Conservation (phyloP, 108 stramenopile species). For the Nitzschia sp. region DNA sequence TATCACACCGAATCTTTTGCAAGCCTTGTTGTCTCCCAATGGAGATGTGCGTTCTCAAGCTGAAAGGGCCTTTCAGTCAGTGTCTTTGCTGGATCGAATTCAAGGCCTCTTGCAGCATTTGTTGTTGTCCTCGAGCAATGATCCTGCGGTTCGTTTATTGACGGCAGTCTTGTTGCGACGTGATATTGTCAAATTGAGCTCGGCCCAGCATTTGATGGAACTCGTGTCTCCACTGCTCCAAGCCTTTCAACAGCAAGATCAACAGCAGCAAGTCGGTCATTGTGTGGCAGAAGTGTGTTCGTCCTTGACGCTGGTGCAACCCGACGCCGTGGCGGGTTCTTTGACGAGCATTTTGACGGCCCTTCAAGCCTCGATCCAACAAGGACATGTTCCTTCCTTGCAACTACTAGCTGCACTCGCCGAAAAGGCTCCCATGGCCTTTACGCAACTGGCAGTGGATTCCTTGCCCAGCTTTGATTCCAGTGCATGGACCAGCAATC, state of each 20-base stretch:
- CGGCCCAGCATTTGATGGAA: constrained; percentile 38
- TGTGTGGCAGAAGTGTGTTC: constrained; percentile 63
- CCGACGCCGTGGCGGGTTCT: constrained; percentile 17
- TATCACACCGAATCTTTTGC: constrained; percentile 24
- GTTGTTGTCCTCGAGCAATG: background rate
- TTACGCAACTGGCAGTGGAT: constrained; percentile 30
- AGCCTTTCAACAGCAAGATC: constrained; percentile 18
- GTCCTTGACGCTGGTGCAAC: constrained; percentile 16
- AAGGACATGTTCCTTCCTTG: constrained; percentile 30
- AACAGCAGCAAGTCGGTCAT: constrained; percentile 40
- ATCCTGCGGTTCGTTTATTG: constrained; percentile 19
- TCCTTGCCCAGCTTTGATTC: background rate
- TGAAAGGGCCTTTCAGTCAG: constrained; percentile 31
- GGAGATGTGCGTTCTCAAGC: constrained; percentile 32
- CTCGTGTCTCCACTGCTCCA: constrained; percentile 49
- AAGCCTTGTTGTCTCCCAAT: constrained; percentile 33
- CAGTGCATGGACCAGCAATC: constrained; percentile 14
- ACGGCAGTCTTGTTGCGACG: constrained; percentile 62
- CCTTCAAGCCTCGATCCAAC: constrained; percentile 6
- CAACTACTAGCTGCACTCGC: constrained; percentile 54
- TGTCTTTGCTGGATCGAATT: constrained; percentile 24
- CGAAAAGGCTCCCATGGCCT: constrained; percentile 56
- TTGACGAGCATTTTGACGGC: constrained; percentile 20
- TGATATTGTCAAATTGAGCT: constrained; percentile 49
- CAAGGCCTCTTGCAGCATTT: constrained; percentile 24